These are phyloP conservation scores for Ashbya aceris DNA, from an alignment of 1,139 yeast genomes.

Conservation along the genomic window DNA sequence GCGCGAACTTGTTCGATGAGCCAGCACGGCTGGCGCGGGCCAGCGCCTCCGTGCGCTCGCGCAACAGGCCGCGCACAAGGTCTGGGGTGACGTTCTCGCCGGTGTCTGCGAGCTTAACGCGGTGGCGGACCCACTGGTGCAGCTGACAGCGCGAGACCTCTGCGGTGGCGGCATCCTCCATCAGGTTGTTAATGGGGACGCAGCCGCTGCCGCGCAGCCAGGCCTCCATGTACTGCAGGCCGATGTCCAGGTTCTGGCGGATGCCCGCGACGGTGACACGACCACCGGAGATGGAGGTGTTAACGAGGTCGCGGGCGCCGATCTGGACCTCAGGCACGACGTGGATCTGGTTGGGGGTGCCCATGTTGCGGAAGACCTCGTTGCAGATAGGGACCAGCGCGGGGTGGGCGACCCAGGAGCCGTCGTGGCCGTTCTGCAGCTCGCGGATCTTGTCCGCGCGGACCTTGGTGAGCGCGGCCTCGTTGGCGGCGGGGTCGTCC, in stretches of 20 bases:
- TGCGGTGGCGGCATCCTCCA: slow-evolving; percentile 88
- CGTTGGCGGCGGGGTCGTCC: slow-evolving; percentile 51
- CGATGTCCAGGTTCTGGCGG: slow-evolving; percentile 61
- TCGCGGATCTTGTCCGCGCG: slow-evolving; percentile 64
- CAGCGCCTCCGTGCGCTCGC: slow-evolving; percentile 53
- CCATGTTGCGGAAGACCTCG: slow-evolving; percentile 67
- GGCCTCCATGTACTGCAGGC: slow-evolving; percentile 72
- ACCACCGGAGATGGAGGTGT: slow-evolving; percentile 55
- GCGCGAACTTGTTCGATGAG: slow-evolving; percentile 43
- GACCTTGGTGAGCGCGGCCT: slow-evolving; percentile 55
- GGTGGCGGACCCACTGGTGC: slow-evolving; percentile 77
- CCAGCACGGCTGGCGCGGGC: slow-evolving; percentile 33
- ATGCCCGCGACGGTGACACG: slow-evolving; percentile 60
- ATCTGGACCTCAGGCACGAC: slow-evolving; percentile 36
- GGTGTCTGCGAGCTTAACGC: slow-evolving; percentile 47
- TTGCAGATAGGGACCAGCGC: slow-evolving; percentile 71
- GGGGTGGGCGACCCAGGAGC: slow-evolving; percentile 86
- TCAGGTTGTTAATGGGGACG: slow-evolving; percentile 74
- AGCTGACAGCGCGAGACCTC: slow-evolving; percentile 77
- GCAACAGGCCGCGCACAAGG: slow-evolving; percentile 45
- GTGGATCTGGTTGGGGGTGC: slow-evolving; percentile 72
- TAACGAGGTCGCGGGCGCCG: slow-evolving; percentile 50
- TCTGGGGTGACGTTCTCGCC: slow-evolving; percentile 52
- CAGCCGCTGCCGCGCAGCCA: slow-evolving; percentile 80
- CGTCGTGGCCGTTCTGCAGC: slow-evolving; percentile 70